Base-by-base conservation (phyloP, 1,284 basidiomycete genomes). In the Naganishia liquefaciens region DNA sequence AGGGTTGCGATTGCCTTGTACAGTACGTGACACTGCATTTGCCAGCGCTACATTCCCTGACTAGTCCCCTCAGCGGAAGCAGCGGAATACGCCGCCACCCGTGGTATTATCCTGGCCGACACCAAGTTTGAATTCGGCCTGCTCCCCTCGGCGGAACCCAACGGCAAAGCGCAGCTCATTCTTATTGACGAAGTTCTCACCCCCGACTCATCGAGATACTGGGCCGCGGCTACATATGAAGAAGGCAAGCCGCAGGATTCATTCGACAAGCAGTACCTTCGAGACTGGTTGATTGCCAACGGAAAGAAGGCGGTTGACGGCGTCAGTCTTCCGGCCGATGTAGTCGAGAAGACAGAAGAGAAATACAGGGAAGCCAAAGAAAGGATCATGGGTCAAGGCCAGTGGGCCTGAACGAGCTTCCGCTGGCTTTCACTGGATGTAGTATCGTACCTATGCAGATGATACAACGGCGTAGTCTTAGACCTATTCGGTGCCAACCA, bases 141-240 rank as follows among this genome's bases (percentile, higher is more conserved):
- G 47, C 75, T 88, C 72, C 78, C 68, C 17, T 67, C 73, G 5
- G 60, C 66, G 10, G 57, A 50, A 64, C 66, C 74, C 46, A 61
- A 66, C 54, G 66, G 69, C 37, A 73, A 77, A 53, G 83, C 84
- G 39, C 74, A 84, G 42, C 83, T 98, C 54, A 90, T 96, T 71
- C 84, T 99, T 46, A 88, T 99, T 69, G 96, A 99, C 77, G 95
- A 99, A 76, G 87, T 92, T 19, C 85, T 99, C 60, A 99, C 96
- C 0, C 94, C 95, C 6, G 96, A 99, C 79, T 96, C 93, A 25
- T 97, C 93, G 21, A 86, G 95, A 46, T 99, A 98, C 82, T 99
- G 96, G 95, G 88, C 92, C 0, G 82, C 87, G 0, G 83, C 81
- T 15, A 84, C 81, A 2, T 99, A 96, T 80, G 79, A 81, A 44